Conservation (phyloP, 345 rosid species). For the Camelina neglecta region DNA sequence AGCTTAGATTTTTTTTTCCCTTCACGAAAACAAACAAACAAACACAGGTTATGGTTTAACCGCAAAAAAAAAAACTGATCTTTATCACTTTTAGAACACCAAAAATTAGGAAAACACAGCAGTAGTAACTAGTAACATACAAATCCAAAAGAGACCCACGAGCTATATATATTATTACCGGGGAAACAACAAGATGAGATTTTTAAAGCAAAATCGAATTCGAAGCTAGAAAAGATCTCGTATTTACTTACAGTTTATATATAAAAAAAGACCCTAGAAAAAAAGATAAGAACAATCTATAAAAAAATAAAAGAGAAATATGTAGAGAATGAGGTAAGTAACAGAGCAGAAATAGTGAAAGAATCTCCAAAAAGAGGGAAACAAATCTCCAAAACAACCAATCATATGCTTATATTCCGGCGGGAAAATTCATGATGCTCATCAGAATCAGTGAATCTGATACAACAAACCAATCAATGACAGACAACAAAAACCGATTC, state of each 20-base stretch:
- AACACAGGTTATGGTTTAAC: background rate
- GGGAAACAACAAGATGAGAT: constrained; percentile 6
- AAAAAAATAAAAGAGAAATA: background rate
- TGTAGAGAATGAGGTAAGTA: constrained; percentile 11
- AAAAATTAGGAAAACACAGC: background rate
- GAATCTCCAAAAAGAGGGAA: background rate
- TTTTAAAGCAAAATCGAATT: background rate
- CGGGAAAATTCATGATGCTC: constrained; percentile 34
- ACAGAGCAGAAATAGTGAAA: background rate
- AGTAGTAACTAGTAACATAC: background rate
- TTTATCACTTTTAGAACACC: background rate
- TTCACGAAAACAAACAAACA: constrained; percentile 2
- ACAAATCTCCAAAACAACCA: constrained; percentile 25
- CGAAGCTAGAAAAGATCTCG: background rate
- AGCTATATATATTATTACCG: too few species aligned
- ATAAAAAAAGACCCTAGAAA: background rate
- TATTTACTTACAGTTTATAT: background rate
- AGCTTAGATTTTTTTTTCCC: background rate
- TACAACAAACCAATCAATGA: constrained; percentile 33
- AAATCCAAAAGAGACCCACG: constrained; percentile 4
- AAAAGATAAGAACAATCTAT: background rate
- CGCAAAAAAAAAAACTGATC: constrained; percentile 5
- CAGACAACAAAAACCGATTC: constrained; percentile 2
- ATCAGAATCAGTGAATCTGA: constrained; percentile 34
- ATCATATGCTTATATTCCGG: constrained; percentile 31